Percentiles rank a stretch among this genome's conserved stretches.
Conservation (phyloP, 805 yeast genomes). For the Ogataea kodamae region DNA sequence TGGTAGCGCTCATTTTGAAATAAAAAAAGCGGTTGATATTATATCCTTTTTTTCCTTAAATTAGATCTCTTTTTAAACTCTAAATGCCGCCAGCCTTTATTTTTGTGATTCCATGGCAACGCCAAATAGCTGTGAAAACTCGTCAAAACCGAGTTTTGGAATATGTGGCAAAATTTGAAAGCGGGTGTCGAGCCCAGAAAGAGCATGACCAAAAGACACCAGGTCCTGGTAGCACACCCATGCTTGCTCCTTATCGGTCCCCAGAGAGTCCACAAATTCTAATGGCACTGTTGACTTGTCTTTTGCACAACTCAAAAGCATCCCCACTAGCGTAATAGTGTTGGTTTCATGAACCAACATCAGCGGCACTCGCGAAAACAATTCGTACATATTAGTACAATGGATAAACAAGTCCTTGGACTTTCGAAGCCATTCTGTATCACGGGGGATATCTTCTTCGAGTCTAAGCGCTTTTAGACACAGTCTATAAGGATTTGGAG, state of each 20-base stretch:
- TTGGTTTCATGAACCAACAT: constrained; percentile 23
- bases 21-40: constrained; percentile 5
- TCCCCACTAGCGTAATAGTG: constrained; percentile 25
- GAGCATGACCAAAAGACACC: constrained; percentile 17
- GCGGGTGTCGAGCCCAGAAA: constrained; percentile 21
- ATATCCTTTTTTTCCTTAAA: constrained; percentile 5
- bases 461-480: constrained; percentile 24
- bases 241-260: constrained; percentile 17
- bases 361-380: constrained; percentile 30
- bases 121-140: constrained; percentile 14
- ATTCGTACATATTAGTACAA: constrained; percentile 28
- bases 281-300: constrained; percentile 18
- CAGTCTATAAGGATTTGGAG: constrained; percentile 38
- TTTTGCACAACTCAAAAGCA: constrained; percentile 23
- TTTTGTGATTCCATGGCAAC: too few relatives aligned
- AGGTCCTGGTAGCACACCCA: constrained; percentile 26
- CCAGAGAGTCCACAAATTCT: constrained; percentile 16
- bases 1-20: constrained; percentile 19
- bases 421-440: constrained; percentile 17
- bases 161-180: constrained; percentile 25
- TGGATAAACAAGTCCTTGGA: constrained; percentile 21
- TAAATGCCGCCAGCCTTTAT: too few relatives aligned
- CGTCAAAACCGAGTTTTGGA: constrained; percentile 19
- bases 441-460: constrained; percentile 17
- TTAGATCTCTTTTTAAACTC: constrained; percentile 1